A percentile compares a stretch with the other conserved stretches of the same genome.
Conservation (phyloP, 2,329 filamentous ascomycete species). For the Chaetomium sp. region DNA sequence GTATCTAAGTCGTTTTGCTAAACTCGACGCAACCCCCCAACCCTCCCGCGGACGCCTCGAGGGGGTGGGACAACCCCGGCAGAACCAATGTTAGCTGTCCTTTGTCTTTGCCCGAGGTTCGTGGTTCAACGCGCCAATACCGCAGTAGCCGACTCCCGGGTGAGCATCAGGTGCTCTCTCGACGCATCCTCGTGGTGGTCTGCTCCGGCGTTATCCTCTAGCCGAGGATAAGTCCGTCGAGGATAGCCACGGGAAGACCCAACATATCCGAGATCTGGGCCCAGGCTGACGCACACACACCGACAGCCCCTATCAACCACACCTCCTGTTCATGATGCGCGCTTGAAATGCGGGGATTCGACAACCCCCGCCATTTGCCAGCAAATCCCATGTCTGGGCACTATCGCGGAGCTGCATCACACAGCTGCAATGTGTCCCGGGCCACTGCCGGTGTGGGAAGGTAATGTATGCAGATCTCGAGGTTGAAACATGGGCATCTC, state of each 20-base stretch:
- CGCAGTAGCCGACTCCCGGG: conserved; percentile 26
- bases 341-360: conserved; percentile 8
- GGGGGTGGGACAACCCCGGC: neutral
- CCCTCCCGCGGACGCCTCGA: conserved; percentile 1
- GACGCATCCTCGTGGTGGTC: conserved; percentile 2
- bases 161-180: conserved; percentile 5
- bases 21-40: conserved; percentile 16
- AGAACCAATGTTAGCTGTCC: conserved; percentile 23
- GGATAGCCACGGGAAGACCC: neutral
- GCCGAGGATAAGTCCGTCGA: conserved; percentile 36
- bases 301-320: neutral
- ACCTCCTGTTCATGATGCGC: neutral
- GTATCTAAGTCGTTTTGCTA: conserved; percentile 17
- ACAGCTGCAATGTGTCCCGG: neutral
- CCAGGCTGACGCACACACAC: conserved; percentile 6
- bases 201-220: conserved; percentile 31
- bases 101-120: conserved; percentile 13
- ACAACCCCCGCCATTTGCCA: conserved; percentile 12
- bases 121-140: neutral
- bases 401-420: conserved; percentile 14
- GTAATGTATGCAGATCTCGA: conserved; percentile 19
- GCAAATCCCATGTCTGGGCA: conserved; percentile 6
- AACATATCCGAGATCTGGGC: conserved; percentile 2
- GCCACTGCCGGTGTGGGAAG: conserved; percentile 2
- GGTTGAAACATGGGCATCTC: conserved; percentile 24